Evolutionary conservation across 1,284 basidiomycete species (phyloP).

Genomic region (Stereum hirsutum): DNA sequence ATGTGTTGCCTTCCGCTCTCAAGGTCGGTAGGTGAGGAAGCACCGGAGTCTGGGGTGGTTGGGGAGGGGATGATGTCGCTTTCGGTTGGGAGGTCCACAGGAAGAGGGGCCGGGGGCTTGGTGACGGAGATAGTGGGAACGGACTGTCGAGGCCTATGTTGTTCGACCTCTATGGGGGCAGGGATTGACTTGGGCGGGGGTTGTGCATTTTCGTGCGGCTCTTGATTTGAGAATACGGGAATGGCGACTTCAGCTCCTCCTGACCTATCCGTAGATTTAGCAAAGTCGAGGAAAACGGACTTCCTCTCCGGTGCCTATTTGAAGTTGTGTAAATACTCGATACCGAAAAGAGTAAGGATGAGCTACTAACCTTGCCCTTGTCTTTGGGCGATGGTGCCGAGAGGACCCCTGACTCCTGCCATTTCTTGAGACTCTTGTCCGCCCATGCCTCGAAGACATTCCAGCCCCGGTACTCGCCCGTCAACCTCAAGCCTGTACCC

Average conservation of each 20-base stretch:
- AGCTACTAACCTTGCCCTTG: constrained; percentile 38
- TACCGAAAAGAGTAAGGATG: not conserved
- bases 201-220: constrained; percentile 5
- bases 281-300: constrained; percentile 16
- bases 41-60: constrained; percentile 30
- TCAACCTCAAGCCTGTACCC: constrained; percentile 56
- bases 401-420: constrained; percentile 71
- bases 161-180: not conserved
- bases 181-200: constrained; percentile 15
- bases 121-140: constrained; percentile 54
- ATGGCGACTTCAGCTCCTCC: constrained; percentile 28
- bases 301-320: constrained; percentile 17
- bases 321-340: constrained; percentile 1
- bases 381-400: constrained; percentile 27
- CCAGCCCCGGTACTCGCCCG: constrained; percentile 85
- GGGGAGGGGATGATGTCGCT: constrained; percentile 42
- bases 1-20: constrained; percentile 40
- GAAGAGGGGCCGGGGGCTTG: constrained; percentile 58
- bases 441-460: constrained; percentile 87
- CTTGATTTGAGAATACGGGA: constrained; percentile 20
- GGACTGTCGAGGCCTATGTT: not conserved
- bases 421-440: constrained; percentile 75
- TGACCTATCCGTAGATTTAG: constrained; percentile 9
- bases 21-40: constrained; percentile 39
- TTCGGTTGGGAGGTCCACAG: constrained; percentile 54